Base-by-base conservation (phyloP, 106 monocot genomes). In the Platanthera guangdongensis region DNA sequence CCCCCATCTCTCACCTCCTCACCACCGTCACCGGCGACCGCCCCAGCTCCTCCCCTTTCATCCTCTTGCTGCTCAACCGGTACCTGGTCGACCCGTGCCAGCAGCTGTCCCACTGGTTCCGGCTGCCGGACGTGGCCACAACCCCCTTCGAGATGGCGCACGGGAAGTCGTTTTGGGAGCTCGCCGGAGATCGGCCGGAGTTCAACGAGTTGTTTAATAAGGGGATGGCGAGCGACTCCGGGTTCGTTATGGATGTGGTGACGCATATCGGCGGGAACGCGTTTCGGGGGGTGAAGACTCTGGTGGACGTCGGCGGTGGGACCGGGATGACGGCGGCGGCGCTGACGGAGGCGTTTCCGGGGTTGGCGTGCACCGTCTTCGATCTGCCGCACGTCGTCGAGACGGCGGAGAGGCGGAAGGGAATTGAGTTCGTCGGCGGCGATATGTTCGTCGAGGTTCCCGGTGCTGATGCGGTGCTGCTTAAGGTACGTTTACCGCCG, bases 221-320 rank as follows among this genome's bases (percentile, higher is more conserved):
- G 19, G 80, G 52, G 10, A 74, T 80, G 74, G 74, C 15, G 46
- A 52, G 80, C 39, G 80, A 80, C 21, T 30, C 80, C 13, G n/a
- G 7, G 0, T 51, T 75, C 30, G 0, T 75, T 1, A 47, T 18
- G 74, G 19, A 52, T 4, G 46, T 75, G 4, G 3, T 80, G 9
- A 25, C 50, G 11, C 28, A 74, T 39, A 52, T 53, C 8, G 52
- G 53, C 45, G 19, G 74, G 4, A 11, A 22, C 5, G n/a, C 74
- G 4, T 80, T 80, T 14, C 50, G 25, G 0, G 80, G 75, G 3
- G 7, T 80, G 5, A 39, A 16, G 2, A 51, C 80, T 5, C 48
- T 80, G 45, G 80, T 80, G 0, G 80, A 80, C 12, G 80, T 80
- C 5, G 80, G 74, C 28, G 80, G 80, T 0, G 74, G 80, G 0